Evolutionary conservation across 768 basidiomycete genomes (phyloP).

Genomic region (Auricularia cornea): DNA sequence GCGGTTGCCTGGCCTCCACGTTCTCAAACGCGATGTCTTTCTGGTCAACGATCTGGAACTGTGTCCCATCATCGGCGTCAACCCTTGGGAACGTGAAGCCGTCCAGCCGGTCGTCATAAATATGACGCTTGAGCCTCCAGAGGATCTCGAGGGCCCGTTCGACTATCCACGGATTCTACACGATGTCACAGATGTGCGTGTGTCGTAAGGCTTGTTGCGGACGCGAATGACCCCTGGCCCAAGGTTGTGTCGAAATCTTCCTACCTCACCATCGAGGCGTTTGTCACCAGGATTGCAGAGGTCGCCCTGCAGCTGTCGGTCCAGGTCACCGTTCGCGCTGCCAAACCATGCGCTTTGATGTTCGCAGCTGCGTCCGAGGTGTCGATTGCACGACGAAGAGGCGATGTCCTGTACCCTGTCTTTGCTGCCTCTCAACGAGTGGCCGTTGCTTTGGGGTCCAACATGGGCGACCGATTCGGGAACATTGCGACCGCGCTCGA

Average conservation of each 20-base stretch:
- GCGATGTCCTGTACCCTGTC: conserved; percentile 13
- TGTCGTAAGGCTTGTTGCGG: background rate
- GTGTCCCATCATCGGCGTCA: conserved; percentile 56
- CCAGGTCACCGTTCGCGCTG: conserved; percentile 45
- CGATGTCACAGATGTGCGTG: conserved; percentile 28
- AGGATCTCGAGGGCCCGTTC: conserved; percentile 13
- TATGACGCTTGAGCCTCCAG: conserved; percentile 28
- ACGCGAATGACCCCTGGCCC: conserved; percentile 7
- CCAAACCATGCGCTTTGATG: conserved; percentile 65
- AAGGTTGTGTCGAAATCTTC: conserved; percentile 43
- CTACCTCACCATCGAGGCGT: conserved; percentile 61
- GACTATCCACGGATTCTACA: conserved; percentile 36
- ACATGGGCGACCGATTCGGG: conserved; percentile 77
- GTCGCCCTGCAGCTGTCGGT: conserved; percentile 32
- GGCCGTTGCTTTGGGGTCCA: conserved; percentile 80
- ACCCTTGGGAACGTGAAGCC: conserved; percentile 54
- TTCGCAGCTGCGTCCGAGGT: conserved; percentile 61
- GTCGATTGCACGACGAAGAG: conserved; percentile 34
- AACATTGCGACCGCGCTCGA: conserved; percentile 76
- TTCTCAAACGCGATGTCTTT: conserved; percentile 20
- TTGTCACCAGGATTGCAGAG: conserved; percentile 49
- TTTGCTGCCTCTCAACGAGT: conserved; percentile 21
- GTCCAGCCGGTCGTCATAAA: conserved; percentile 54
- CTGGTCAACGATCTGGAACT: conserved; percentile 41
- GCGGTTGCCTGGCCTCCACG: conserved; percentile 8